Evolutionary conservation across 2,329 filamentous ascomycete species (phyloP), one percentile per base, ranked within the genome.

Genomic region (Pezicula radicicola): DNA sequence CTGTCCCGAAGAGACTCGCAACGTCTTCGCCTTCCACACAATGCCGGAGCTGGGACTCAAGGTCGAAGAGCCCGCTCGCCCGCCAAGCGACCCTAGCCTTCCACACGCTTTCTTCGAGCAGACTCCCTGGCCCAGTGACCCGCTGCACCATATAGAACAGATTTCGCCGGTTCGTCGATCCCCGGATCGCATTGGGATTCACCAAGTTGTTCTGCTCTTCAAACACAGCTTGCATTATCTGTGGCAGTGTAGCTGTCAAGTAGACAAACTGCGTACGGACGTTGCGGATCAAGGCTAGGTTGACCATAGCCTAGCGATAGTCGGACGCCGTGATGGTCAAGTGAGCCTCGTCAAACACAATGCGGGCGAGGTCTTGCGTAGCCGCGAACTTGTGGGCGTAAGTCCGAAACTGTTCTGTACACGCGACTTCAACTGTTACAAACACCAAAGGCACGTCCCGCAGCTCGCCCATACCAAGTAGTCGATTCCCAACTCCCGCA

Each of bases 101-200:
- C 25, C 30, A 15, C 25, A 28, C 44, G 44, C 25, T 28, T 46
- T 46, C 30, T 16, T 46, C 27, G 19, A 46, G 25, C 30, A 49
- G 36, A 15, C 33, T 18, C 35, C 46, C 46, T 27, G 35, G 21
- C 16, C 46, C 33, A 40, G 35, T 41, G 21, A 13, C 35, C 16
- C n/a, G 16, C 37, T 40, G 10, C 10, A 49, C 46, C 19, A 27
- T 49, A 42, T 49, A 49, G 18, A 25, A 28, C 13, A 49, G 6
- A 33, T 49, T 49, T 27, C 18, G 35, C 35, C 46, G 33, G 37
- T 49, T 49, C 16, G 46, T 49, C 46, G 46, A 41, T 49, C 9
- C 46, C n/a, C 46, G 46, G 35, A 49, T 49, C 13, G 41, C n/a
- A n/a, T 28, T 49, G 10, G 46, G 46, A 21, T 21, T 40, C 12